Percentiles rank a stretch among this genome's conserved stretches.
Evolutionary conservation across 2,329 filamentous ascomycete species (phyloP).

Genomic region (Aotearoamyces nothofagi): DNA sequence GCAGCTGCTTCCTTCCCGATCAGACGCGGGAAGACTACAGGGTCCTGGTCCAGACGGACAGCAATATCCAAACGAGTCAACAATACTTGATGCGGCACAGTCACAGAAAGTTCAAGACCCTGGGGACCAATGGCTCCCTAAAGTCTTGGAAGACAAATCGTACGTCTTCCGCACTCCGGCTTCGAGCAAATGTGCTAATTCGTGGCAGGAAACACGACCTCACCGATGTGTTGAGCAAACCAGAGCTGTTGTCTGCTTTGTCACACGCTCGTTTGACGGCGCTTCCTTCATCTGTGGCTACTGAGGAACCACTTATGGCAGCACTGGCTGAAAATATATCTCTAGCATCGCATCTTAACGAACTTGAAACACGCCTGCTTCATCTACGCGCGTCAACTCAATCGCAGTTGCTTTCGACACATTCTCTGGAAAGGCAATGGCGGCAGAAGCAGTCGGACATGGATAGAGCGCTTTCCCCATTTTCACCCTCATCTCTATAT

Average conservation of each 20-base stretch:
- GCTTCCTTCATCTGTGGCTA: slow-evolving; percentile 56
- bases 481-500: slow-evolving; percentile 77
- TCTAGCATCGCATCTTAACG: slow-evolving; percentile 46
- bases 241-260: slow-evolving; percentile 57
- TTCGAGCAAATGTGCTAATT: slow-evolving; percentile 7
- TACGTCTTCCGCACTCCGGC: slow-evolving; percentile 27
- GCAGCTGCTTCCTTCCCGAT: slow-evolving; percentile 15
- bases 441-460: slow-evolving; percentile 76
- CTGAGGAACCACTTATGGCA: slow-evolving; percentile 46
- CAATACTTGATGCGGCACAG: slow-evolving; percentile 12
- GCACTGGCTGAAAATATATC: slow-evolving; percentile 58
- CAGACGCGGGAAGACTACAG: slow-evolving; percentile 10
- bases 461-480: slow-evolving; percentile 70
- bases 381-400: slow-evolving; percentile 58
- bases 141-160: slow-evolving; percentile 67
- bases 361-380: slow-evolving; percentile 39
- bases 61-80: slow-evolving; percentile 9
- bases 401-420: slow-evolving; percentile 66
- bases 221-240: slow-evolving; percentile 47
- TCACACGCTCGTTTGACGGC: slow-evolving; percentile 48
- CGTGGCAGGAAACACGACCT: slow-evolving; percentile 60
- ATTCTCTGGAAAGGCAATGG: slow-evolving; percentile 87
- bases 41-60: slow-evolving; percentile 7
- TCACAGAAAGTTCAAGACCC: slow-evolving; percentile 34
- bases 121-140: slow-evolving; percentile 65